These are phyloP conservation scores for Lactarius vividus DNA, from an alignment of 768 basidiomycete species.

Conservation along the genomic window DNA sequence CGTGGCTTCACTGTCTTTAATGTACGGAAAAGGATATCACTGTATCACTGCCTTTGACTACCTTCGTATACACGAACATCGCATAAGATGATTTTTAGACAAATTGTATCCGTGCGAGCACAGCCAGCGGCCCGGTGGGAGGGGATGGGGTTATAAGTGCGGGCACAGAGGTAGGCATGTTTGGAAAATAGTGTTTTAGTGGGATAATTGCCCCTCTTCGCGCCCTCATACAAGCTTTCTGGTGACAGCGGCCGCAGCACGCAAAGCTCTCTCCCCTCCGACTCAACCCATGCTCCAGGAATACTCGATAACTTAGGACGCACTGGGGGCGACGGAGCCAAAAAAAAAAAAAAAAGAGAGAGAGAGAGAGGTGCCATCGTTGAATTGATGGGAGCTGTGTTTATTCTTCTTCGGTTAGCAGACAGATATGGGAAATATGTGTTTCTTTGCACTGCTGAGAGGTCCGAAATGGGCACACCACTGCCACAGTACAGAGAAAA, in stretches of 20 bases:
- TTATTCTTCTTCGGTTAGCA: no score
- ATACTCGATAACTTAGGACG: neutral
- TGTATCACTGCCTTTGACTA: neutral
- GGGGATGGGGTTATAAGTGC: neutral
- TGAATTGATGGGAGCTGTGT: neutral
- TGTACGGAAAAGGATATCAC: neutral
- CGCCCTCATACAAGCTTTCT: neutral
- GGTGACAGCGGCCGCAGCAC: neutral
- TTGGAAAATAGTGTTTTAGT: neutral
- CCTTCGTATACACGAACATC: neutral
- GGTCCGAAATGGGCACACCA: neutral
- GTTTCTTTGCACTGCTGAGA: neutral
- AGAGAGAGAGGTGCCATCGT: no score
- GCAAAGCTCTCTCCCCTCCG: neutral
- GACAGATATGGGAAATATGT: neutral
- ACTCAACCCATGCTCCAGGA: neutral
- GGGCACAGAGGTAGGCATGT: neutral
- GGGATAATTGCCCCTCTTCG: neutral
- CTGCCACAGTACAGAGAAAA: no score
- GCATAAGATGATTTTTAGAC: neutral
- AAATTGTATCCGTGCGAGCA: neutral
- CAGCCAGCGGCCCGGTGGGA: neutral
- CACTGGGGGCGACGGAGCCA: neutral
- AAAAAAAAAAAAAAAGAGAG: neutral
- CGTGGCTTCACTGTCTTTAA: neutral